Conservation (phyloP, 441 rosid genomes). For the Arabidopsis lyrata region DNA sequence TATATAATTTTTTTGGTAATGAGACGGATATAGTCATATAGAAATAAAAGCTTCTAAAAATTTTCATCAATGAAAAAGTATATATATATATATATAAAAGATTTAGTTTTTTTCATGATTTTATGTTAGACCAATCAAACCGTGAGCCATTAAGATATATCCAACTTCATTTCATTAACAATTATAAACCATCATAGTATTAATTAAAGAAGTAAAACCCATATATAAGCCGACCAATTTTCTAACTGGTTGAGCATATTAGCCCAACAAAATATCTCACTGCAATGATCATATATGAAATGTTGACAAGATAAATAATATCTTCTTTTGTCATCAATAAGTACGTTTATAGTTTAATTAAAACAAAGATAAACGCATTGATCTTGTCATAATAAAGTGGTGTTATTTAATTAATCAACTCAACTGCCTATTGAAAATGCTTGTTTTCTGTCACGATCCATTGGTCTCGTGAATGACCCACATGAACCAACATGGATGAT, state of each 20-base stretch:
- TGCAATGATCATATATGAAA: constrained; percentile 9
- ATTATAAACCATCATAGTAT: background rate
- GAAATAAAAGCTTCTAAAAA: no score
- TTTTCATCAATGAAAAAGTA: no score
- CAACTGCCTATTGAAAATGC: constrained; percentile 28
- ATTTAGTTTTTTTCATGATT: no score
- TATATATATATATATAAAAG: no score
- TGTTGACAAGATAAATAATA: background rate
- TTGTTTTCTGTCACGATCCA: constrained; percentile 33
- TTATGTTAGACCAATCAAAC: background rate
- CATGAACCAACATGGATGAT: constrained; percentile 41
- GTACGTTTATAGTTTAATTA: background rate
- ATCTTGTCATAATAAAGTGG: constrained; percentile 25
- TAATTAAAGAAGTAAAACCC: background rate
- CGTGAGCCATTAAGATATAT: background rate
- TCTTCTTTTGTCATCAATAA: background rate
- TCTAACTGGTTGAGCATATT: background rate
- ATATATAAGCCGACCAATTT: background rate
- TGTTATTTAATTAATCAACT: constrained; percentile 17
- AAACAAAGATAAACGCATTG: constrained; percentile 19
- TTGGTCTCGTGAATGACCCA: constrained; percentile 38
- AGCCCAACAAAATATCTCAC: background rate
- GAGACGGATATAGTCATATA: no score
- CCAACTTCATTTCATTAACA: background rate
- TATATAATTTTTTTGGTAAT: no score